Percentiles rank a stretch among this genome's conserved stretches.
phyloP scores from a whole-genome alignment of 2,329 filamentous ascomycete species.

The Claviceps africana region DNA sequence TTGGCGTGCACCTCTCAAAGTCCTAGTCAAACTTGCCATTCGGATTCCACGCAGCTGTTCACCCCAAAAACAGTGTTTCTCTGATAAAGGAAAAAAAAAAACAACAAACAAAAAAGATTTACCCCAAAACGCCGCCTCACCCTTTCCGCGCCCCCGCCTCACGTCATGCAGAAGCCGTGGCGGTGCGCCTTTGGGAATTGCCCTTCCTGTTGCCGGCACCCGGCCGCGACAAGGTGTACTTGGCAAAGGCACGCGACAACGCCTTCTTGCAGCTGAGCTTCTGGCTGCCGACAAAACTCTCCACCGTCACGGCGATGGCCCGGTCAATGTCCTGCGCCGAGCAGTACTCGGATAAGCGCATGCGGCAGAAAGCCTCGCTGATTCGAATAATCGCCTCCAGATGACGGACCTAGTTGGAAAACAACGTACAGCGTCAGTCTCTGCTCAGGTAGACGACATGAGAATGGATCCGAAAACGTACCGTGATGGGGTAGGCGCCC shows the following conservation, averaged over 20 bases:
- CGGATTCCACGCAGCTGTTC: neutral
- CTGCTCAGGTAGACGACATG: neutral
- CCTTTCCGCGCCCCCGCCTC: neutral
- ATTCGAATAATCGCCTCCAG: slow-evolving; percentile 96
- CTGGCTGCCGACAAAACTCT: slow-evolving; percentile 90
- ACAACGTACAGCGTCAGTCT: neutral
- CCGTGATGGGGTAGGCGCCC: slow-evolving; percentile 93
- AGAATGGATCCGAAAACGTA: slow-evolving; percentile 27
- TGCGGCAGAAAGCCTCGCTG: slow-evolving; percentile 86
- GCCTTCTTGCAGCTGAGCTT: slow-evolving; percentile 98
- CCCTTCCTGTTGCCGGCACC: slow-evolving; percentile 17
- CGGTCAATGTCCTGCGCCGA: slow-evolving; percentile 83
- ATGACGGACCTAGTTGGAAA: slow-evolving; percentile 64
- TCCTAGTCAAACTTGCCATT: neutral
- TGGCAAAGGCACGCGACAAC: slow-evolving; percentile 83
- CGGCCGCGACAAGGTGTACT: slow-evolving; percentile 58
- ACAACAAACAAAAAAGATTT: neutral
- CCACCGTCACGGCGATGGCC: slow-evolving; percentile 90
- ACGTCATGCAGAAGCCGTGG: slow-evolving; percentile 1
- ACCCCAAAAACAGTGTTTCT: neutral
- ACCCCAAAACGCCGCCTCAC: neutral
- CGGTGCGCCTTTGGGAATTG: slow-evolving; percentile 1
- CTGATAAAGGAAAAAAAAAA: neutral
- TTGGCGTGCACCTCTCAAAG: too few species aligned
- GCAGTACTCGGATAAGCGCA: slow-evolving; percentile 96